phyloP scores from a whole-genome alignment of 805 yeast genomes.

The Candida chauliodis region DNA sequence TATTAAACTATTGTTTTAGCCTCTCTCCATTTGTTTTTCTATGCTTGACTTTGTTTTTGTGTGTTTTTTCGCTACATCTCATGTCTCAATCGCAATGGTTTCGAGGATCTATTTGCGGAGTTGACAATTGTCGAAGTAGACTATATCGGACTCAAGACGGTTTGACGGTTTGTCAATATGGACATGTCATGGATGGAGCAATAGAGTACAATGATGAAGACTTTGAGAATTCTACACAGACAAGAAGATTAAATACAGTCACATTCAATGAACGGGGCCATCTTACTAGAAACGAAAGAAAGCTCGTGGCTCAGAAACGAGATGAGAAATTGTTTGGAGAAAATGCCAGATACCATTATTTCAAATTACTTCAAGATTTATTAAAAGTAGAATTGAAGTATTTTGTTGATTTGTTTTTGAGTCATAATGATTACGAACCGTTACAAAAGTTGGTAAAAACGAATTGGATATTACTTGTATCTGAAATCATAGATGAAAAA shows the following conservation, averaged over 20 bases:
- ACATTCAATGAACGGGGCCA: constrained; percentile 17
- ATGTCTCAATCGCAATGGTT: constrained; percentile 35
- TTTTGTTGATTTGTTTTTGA: constrained; percentile 11
- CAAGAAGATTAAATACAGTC: constrained; percentile 42
- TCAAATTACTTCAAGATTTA: constrained; percentile 48
- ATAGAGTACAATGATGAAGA: constrained; percentile 79
- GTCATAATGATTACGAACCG: constrained; percentile 15
- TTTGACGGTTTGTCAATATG: constrained; percentile 78
- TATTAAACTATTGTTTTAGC: too few species aligned
- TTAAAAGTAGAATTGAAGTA: constrained; percentile 43
- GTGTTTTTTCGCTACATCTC: neutral
- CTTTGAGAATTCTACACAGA: constrained; percentile 55
- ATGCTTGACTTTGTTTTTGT: neutral
- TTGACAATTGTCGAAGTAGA: constrained; percentile 80
- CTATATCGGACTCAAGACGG: constrained; percentile 76
- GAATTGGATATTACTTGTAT: constrained; percentile 28
- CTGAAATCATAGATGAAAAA: constrained; percentile 8
- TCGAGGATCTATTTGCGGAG: constrained; percentile 84
- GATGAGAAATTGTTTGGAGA: constrained; percentile 40
- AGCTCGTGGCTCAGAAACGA: constrained; percentile 8
- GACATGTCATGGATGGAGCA: constrained; percentile 83
- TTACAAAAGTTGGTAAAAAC: constrained; percentile 24
- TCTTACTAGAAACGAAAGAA: constrained; percentile 23
- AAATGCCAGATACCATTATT: constrained; percentile 41
- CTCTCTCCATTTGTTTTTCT: too few species aligned